Conservation (phyloP, 1,139 yeast genomes). For the Taphrina pruni region DNA sequence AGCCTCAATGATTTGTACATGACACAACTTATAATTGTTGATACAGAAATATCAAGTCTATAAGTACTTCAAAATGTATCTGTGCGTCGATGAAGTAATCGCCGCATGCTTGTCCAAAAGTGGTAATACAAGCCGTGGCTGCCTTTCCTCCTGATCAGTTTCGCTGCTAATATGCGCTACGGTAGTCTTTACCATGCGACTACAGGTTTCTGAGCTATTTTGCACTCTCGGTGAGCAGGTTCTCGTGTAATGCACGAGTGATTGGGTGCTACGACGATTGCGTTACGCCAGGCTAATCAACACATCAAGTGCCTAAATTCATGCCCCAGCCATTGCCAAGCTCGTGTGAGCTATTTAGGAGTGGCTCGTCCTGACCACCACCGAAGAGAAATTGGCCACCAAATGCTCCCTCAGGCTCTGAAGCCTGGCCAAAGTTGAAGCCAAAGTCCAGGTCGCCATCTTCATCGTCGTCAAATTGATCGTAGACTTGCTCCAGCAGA, state of each 20-base stretch:
- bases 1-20: slow-evolving; percentile 22
- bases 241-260: too few species aligned
- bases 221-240: too few species aligned
- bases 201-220: too few species aligned
- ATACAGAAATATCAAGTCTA: not conserved
- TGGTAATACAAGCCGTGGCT: not conserved
- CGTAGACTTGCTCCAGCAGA: slow-evolving; percentile 48
- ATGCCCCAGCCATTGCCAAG: slow-evolving; percentile 26
- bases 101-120: not conserved
- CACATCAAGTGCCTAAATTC: slow-evolving; percentile 1
- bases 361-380: slow-evolving; percentile 28
- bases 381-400: slow-evolving; percentile 29
- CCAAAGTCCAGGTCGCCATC: slow-evolving; percentile 37
- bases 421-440: slow-evolving; percentile 11
- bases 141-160: not conserved
- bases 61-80: not conserved
- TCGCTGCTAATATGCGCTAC: too few species aligned
- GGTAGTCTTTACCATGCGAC: too few species aligned
- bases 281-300: not conserved
- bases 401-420: slow-evolving; percentile 4
- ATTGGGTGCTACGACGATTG: not conserved
- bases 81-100: slow-evolving; percentile 7
- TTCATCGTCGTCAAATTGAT: slow-evolving; percentile 41
- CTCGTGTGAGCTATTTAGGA: slow-evolving; percentile 11
- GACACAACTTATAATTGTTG: too few species aligned